Base-by-base conservation (phyloP, 2,329 filamentous ascomycete genomes). In the Blumeriella jaapii region DNA sequence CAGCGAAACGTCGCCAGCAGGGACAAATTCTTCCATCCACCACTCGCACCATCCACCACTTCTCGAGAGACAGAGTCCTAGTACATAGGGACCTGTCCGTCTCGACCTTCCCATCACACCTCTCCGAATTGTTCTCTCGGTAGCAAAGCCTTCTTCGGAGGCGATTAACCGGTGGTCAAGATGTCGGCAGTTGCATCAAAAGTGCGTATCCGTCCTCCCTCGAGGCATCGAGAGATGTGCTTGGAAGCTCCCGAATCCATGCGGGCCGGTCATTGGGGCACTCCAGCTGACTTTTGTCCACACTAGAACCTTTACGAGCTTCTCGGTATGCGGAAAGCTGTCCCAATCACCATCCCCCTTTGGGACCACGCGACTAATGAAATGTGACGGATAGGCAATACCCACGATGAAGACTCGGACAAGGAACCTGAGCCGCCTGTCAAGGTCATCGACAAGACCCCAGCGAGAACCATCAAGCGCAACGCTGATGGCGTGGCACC, bases 231-330 rank as follows among this genome's bases (percentile, higher is more conserved):
- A 39, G 24, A 19, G 17, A 29, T 34, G 37, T 39, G 42, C 43
- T n/a, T n/a, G 31, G 26, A 24, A 37, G 18, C 16, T 27, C 26
- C 29, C 24, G 18, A 26, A 12, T 19, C 26, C 29, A 25, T 31
- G 17, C 31, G 20, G 23, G 35, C 38, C 36, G 33, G 36, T 42
- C 46, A 44, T 45, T 31, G 31, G 36, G 24, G 42, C 39, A 35
- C 24, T n/a, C 23, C 13, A 29, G 52, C 63, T 69, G 52, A 68
- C 52, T 42, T 42, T 30, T 36, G n/a, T 42, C 38, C 31, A 51
- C 47, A 48, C 51, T 56, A 96, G 91, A 98, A 98, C 75, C 79
- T 83, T 60, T 96, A 83, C 75, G 89, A 91, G 75, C 80, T 93
- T 70, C 85, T 98, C 74, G 89, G 91, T 96, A 93, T 41, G 49